Conservation (phyloP, 768 basidiomycete genomes). For the Xanthoconium purpureum region DNA sequence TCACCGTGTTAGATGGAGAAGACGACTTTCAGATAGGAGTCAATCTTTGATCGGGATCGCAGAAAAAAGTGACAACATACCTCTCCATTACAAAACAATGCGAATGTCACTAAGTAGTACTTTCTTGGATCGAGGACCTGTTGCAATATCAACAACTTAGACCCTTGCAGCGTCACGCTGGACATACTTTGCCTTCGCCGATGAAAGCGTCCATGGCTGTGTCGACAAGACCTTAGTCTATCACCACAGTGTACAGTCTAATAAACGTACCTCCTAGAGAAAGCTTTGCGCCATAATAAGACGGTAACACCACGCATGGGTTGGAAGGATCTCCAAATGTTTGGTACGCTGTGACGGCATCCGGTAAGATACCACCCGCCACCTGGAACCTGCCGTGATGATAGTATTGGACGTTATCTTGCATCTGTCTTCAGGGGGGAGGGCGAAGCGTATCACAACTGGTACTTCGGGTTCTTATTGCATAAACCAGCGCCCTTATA, state of each 20-base stretch:
- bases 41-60: too few species aligned
- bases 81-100: slow-evolving; percentile 58
- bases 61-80: slow-evolving; percentile 27
- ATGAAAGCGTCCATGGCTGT: slow-evolving; percentile 47
- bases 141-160: background rate
- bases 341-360: slow-evolving; percentile 56
- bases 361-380: slow-evolving; percentile 50
- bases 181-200: slow-evolving; percentile 46
- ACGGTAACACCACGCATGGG: slow-evolving; percentile 54
- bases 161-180: too few species aligned
- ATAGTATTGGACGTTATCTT: slow-evolving; percentile 36
- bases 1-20: slow-evolving; percentile 59
- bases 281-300: slow-evolving; percentile 53
- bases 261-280: slow-evolving; percentile 39
- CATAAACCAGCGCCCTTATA: too few species aligned
- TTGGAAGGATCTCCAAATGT: slow-evolving; percentile 51
- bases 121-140: slow-evolving; percentile 50
- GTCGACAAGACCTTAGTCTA: background rate
- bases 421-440: too few species aligned
- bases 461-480: too few species aligned
- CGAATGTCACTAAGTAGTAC: slow-evolving; percentile 56
- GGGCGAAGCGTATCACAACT: too few species aligned
- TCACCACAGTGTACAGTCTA: background rate
- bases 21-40: slow-evolving; percentile 38
- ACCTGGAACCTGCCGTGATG: slow-evolving; percentile 54